Evolutionary conservation across 2,329 filamentous ascomycete species (phyloP).

Genomic region (Colletotrichum sp.): DNA sequence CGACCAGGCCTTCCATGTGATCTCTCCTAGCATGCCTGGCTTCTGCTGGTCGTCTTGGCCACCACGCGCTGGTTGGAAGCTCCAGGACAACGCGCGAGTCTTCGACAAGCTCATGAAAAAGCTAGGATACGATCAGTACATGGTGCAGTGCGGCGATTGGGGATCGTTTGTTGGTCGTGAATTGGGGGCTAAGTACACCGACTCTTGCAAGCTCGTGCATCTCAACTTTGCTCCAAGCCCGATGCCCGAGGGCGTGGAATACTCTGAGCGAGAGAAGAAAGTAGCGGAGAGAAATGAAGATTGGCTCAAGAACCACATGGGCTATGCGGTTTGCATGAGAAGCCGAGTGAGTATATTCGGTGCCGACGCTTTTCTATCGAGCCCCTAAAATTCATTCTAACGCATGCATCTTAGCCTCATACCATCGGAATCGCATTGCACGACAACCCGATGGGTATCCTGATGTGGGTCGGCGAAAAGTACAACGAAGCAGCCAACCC

Average conservation of each 20-base stretch:
- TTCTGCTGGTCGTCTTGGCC: constrained; percentile 39
- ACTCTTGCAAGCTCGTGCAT: constrained; percentile 41
- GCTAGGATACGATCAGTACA: constrained; percentile 43
- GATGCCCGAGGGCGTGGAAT: constrained; percentile 32
- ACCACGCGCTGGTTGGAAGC: constrained; percentile 34
- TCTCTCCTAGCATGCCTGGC: constrained; percentile 43
- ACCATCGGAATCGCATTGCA: constrained; percentile 46
- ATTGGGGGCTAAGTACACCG: constrained; percentile 34
- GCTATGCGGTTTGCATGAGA: constrained; percentile 45
- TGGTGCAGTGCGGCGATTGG: constrained; percentile 45
- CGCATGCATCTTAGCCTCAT: constrained; percentile 33
- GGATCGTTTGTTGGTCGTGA: constrained; percentile 44
- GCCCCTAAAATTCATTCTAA: background rate
- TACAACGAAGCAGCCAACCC: constrained; percentile 23
- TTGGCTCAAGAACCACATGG: constrained; percentile 41
- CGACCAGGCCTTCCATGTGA: constrained; percentile 35
- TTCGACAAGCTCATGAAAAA: constrained; percentile 42
- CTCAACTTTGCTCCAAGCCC: constrained; percentile 44
- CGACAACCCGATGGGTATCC: constrained; percentile 47
- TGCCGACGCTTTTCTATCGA: background rate
- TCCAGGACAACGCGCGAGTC: constrained; percentile 39
- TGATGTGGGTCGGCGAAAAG: constrained; percentile 50
- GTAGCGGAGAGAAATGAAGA: constrained; percentile 33
- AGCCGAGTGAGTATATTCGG: constrained; percentile 27
- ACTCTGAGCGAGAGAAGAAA: constrained; percentile 35